phyloP scores from a whole-genome alignment of 208 protist genomes.

The Angomonas ambiguus region DNA sequence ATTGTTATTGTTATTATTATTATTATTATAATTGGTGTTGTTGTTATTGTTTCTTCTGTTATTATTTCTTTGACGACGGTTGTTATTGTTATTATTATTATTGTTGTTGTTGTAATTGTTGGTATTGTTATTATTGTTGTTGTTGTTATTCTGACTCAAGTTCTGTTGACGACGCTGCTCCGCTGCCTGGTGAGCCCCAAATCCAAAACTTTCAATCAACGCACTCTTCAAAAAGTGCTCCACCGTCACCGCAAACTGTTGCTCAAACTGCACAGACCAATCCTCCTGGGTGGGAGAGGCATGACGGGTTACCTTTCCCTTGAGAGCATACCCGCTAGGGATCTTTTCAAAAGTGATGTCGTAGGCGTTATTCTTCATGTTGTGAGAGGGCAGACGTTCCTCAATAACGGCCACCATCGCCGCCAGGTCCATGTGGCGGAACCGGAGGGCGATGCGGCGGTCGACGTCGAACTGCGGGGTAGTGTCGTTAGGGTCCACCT shows the following conservation, averaged over 20 bases:
- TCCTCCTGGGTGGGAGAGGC: constrained; percentile 58
- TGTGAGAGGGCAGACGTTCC: constrained; percentile 45
- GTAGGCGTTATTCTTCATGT: constrained; percentile 73
- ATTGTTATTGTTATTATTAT: constrained; percentile 10
- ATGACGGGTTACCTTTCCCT: constrained; percentile 61
- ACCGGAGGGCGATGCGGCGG: constrained; percentile 68
- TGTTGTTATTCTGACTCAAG: constrained; percentile 20
- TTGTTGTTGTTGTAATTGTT: constrained; percentile 14
- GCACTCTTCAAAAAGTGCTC: constrained; percentile 81
- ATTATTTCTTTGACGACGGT: neutral
- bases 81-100: constrained; percentile 21
- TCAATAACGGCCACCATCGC: constrained; percentile 61
- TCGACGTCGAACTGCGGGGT: constrained; percentile 80
- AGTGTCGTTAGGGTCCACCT: constrained; percentile 79
- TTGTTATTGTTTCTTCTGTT: constrained; percentile 8
- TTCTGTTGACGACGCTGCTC: constrained; percentile 17
- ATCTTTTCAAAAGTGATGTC: constrained; percentile 68
- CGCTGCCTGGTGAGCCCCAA: constrained; percentile 35
- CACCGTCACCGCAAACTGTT: constrained; percentile 74
- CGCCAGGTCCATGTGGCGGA: constrained; percentile 77
- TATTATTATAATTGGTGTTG: constrained; percentile 5
- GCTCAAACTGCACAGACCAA: constrained; percentile 76
- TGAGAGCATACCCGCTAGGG: constrained; percentile 47
- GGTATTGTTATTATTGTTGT: constrained; percentile 25
- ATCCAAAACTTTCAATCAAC: constrained; percentile 86